Conservation (phyloP, 495 filamentous ascomycete genomes). For the Mycothermus thermophilus region DNA sequence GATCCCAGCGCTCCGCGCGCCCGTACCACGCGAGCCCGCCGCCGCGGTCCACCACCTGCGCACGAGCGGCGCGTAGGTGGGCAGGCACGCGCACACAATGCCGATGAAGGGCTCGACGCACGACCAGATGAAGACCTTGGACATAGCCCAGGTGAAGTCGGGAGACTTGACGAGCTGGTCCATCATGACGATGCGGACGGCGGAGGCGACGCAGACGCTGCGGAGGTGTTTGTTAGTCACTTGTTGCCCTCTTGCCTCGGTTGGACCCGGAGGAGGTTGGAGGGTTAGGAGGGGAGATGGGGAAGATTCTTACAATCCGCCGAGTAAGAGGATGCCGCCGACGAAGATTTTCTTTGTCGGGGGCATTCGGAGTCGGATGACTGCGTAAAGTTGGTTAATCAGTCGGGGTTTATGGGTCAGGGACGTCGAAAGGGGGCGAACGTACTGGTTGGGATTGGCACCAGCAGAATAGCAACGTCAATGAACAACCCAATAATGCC, state of each 20-base stretch:
- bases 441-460: slow-evolving; percentile 26
- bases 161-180: slow-evolving; percentile 18
- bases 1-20: no score
- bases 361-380: slow-evolving; percentile 23
- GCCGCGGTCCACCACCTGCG: slow-evolving; percentile 11
- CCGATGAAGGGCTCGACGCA: slow-evolving; percentile 29
- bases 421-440: not conserved
- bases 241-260: no score
- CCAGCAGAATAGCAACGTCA: slow-evolving; percentile 30
- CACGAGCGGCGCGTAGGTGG: slow-evolving; percentile 25
- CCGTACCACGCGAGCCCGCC: not conserved
- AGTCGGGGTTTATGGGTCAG: no score
- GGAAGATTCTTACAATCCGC: slow-evolving; percentile 22
- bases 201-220: slow-evolving; percentile 27
- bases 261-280: no score
- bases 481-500: slow-evolving; percentile 20
- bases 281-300: slow-evolving; percentile 3
- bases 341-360: slow-evolving; percentile 26
- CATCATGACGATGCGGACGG: slow-evolving; percentile 28
- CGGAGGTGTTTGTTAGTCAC: not conserved
- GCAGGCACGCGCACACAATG: slow-evolving; percentile 31
- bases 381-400: slow-evolving; percentile 3
- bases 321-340: slow-evolving; percentile 27
- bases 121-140: slow-evolving; percentile 30
- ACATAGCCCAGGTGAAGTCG: slow-evolving; percentile 29